Evolutionary conservation across 345 rosid species (phyloP).

Genomic region (Geranium brycei): DNA sequence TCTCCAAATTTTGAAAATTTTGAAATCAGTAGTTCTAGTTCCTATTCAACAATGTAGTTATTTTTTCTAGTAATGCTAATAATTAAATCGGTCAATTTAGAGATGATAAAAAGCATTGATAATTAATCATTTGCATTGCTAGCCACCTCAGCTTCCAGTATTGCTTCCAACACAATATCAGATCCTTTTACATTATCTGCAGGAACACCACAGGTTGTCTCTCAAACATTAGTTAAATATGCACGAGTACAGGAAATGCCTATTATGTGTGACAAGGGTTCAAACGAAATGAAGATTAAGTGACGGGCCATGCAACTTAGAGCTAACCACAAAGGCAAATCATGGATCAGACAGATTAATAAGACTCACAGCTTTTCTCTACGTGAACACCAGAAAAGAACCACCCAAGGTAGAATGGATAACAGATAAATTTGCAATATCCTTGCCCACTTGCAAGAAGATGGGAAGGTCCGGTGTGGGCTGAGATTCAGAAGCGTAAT

Average conservation of each 20-base stretch:
- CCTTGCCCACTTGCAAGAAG: too few relatives aligned
- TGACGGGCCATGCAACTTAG: neutral
- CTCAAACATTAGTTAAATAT: neutral
- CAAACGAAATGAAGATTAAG: neutral
- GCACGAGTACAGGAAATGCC: neutral
- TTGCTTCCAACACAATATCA: slow-evolving; percentile 14
- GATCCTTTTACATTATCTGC: slow-evolving; percentile 12
- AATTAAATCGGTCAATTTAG: too few relatives aligned
- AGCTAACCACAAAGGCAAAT: neutral
- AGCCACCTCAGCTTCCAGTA: slow-evolving; percentile 20
- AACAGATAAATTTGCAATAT: too few relatives aligned
- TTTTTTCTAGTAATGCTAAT: too few relatives aligned
- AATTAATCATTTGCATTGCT: slow-evolving; percentile 17
- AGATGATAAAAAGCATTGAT: too few relatives aligned
- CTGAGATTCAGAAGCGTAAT: neutral
- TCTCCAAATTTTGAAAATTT: too few relatives aligned
- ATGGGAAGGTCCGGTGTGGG: neutral
- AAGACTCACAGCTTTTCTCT: too few relatives aligned
- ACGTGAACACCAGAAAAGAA: too few relatives aligned
- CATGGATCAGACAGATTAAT: neutral
- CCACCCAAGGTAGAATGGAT: too few relatives aligned
- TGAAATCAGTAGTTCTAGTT: too few relatives aligned
- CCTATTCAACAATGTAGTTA: too few relatives aligned
- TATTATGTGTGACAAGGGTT: too few relatives aligned
- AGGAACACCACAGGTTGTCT: neutral